Percentiles rank a stretch among this genome's conserved stretches.
These are phyloP conservation scores for Penicillium nucicola DNA, from an alignment of 495 filamentous ascomycete genomes.

Conservation along the genomic window DNA sequence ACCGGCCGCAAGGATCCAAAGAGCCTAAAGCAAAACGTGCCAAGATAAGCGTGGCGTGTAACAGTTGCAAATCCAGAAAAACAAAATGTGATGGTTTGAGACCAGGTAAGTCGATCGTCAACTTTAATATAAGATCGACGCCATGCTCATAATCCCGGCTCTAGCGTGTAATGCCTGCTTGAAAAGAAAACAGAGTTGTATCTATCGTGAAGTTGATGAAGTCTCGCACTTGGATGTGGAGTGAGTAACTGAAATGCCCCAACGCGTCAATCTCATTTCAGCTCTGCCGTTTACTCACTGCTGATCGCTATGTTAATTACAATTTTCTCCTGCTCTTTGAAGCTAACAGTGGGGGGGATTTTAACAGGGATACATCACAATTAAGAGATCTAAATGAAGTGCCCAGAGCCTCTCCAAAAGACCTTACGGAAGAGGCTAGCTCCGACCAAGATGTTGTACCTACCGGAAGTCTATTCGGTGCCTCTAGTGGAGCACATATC, in stretches of 20 bases:
- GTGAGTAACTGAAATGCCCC: not conserved
- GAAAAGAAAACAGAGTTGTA: slow-evolving; percentile 5
- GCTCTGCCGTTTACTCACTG: not conserved
- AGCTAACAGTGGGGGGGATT: no score
- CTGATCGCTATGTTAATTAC: no score
- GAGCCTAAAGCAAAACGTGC: slow-evolving; percentile 7
- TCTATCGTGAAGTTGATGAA: not conserved
- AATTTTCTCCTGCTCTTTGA: no score
- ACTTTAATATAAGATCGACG: not conserved
- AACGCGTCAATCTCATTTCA: not conserved
- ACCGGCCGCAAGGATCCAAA: not conserved
- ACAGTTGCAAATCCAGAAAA: slow-evolving; percentile 10
- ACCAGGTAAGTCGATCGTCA: not conserved
- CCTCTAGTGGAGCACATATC: slow-evolving; percentile 1
- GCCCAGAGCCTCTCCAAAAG: not conserved
- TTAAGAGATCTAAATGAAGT: no score
- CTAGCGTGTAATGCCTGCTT: slow-evolving; percentile 14
- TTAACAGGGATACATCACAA: no score
- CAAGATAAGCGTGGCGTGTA: slow-evolving; percentile 11
- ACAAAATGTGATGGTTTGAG: slow-evolving; percentile 13
- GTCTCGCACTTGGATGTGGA: not conserved
- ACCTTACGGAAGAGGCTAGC: not conserved
- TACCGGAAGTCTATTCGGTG: slow-evolving; percentile 2
- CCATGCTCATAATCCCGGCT: not conserved
- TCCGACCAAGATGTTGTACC: not conserved